Base-by-base conservation (phyloP, 352 stramenopile genomes). In the Pythium aquatile region DNA sequence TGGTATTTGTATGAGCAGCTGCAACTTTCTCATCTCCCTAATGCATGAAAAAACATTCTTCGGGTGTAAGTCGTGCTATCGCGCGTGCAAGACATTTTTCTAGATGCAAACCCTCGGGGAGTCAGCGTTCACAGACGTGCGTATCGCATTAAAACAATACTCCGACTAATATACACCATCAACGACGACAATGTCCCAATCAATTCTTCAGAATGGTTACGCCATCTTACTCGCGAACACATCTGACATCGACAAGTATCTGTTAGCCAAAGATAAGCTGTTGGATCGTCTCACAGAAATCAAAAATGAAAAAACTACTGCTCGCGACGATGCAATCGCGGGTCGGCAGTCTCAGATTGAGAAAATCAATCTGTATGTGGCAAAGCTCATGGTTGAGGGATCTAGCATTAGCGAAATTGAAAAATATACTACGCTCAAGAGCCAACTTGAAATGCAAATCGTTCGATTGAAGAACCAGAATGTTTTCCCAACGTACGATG, bases 181-280 rank as follows among this genome's bases (percentile, higher is more conserved):
- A n/a, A n/a, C n/a, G n/a, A n/a, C n/a, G n/a, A n/a, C 17, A 26
- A 58, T 58, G 53, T 58, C 53, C 6, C 53, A 58, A 47, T 58
- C 53, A 9, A 58, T 58, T 58, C 53, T 58, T 24, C 53, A 58
- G 33, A 58, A 58, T 46, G 53, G 53, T 14, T 58, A 58, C 32
- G 53, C 53, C 30, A 58, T 58, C 13, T 47, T 58, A 24, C 24
- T 58, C 29, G 53, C 53, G 7, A 58, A 58, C 20, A 58, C 53
- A 17, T 47, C 53, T 28, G 53, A 58, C 33, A 6, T 58, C 8
- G 53, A 58, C 33, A 58, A 58, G 16, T 28, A 58, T 4, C 53
- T 58, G n/a, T 32, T 58, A 9, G 29, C 28, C 9, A 42, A 58
- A 47, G 53, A 58, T 9, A 6, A 58, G 13, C 24, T 58, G 30